Evolutionary conservation across 306 rosid species (phyloP), one percentile per base, ranked within the genome.

Genomic region (Glycine latifolia): DNA sequence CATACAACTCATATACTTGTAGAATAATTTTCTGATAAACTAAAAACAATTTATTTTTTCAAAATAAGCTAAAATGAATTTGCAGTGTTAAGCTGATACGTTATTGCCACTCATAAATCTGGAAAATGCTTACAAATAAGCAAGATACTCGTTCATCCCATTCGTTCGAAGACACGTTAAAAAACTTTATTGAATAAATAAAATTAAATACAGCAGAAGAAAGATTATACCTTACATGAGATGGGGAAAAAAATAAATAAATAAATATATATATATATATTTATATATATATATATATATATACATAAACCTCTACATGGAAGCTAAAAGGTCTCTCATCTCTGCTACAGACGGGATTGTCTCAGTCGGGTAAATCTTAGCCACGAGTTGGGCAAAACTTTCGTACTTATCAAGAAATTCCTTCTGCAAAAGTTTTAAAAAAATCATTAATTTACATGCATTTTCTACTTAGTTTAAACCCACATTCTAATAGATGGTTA

Each of bases 381-480:
- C 90, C 11, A 91, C 94, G 59, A 95, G 94, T 74, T 93, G 99
- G 3, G 92, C 97, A 85, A 95, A 95, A 80, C 93, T 87, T 80
- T 95, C 99, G 31, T 93, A 95, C 89, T 93, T 95, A 71, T 93
- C 99, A 59, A 95, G 91, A 77, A 95, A 95, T 78, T 95, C 99
- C 90, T 95, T 95, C 99, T 95, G 98, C 81, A 58, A 80, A 54
- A 84, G 63, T 55, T 78, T 58, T 44, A 11, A 6, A 73, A 73
- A 81, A 71, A 80, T 9, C 8, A 48, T 79, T 81, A 77, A 76
- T 60, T 46, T 48, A 14, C 44, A 81, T 54, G 41, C 60, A 31
- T 63, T 12, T 20, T 73, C 13, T 33, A 46, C 78, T 10, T 10
- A 35, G 16, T 46, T 43, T 47, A 82, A 68, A 47, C 72, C 20